These are phyloP conservation scores for Phialophora chinensis DNA, from an alignment of 2,329 filamentous ascomycete genomes.

Conservation along the genomic window DNA sequence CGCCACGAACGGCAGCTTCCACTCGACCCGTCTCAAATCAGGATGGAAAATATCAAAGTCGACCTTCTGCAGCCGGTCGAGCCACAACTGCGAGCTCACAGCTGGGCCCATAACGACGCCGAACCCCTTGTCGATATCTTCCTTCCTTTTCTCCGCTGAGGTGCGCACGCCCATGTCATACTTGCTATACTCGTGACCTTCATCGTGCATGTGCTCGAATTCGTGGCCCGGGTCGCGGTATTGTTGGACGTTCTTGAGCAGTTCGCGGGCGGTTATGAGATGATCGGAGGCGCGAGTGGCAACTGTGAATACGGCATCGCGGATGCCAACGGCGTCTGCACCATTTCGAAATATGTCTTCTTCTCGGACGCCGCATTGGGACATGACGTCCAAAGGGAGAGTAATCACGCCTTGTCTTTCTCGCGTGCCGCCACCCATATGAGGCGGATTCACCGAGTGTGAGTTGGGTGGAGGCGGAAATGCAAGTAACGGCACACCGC, in stretches of 20 bases:
- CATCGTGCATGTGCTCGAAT: conserved; percentile 84
- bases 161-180: conserved; percentile 47
- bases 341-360: conserved; percentile 88
- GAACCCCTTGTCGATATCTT: conserved; percentile 65
- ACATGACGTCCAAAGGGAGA: conserved; percentile 88
- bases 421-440: conserved; percentile 48
- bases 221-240: conserved; percentile 80
- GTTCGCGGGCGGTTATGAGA: conserved; percentile 88
- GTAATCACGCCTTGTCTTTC: conserved; percentile 70
- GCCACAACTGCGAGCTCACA: conserved; percentile 76
- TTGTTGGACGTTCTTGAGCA: conserved; percentile 79
- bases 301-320: conserved; percentile 88
- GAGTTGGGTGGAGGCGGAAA: conserved; percentile 70
- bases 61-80: conserved; percentile 75
- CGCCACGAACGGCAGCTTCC: conserved; percentile 84
- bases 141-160: conserved; percentile 35
- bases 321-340: conserved; percentile 76
- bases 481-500: conserved; percentile 86
- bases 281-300: conserved; percentile 96
- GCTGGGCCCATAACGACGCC: conserved; percentile 77
- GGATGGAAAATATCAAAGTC: conserved; percentile 83
- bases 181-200: conserved; percentile 63
- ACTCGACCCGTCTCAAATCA: conserved; percentile 68
- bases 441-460: conserved; percentile 56
- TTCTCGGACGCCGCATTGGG: conserved; percentile 77